Conservation (phyloP, 225 moss, liverwort and hornwort species). For the Bryoerythrophyllum caledonicum region DNA sequence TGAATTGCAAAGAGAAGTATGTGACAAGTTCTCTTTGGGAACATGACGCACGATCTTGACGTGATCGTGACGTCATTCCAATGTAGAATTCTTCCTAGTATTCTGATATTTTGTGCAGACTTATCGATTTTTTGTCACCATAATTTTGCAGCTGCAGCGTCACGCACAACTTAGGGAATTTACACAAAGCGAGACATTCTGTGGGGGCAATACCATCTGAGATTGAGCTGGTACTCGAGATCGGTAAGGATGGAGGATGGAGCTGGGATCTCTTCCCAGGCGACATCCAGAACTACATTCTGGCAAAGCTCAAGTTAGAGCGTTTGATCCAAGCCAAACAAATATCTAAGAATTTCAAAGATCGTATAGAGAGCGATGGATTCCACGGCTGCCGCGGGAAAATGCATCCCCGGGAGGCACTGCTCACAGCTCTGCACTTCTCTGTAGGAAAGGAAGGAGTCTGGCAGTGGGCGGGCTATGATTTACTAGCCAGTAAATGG, state of each 20-base stretch:
- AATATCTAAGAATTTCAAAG: constrained; percentile 11
- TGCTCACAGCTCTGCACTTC: constrained; percentile 11
- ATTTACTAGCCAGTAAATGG: constrained; percentile 13
- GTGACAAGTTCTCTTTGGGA: too few relatives aligned
- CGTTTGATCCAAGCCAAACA: background rate
- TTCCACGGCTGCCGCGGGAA: background rate
- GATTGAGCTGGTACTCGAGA: too few relatives aligned
- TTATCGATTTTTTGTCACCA: too few relatives aligned
- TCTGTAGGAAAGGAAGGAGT: background rate
- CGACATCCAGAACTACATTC: background rate
- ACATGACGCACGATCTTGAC: background rate
- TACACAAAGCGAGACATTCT: background rate
- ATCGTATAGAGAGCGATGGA: background rate
- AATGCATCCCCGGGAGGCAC: background rate
- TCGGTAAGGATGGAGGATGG: too few relatives aligned
- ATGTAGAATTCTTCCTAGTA: background rate
- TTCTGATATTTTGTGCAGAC: background rate
- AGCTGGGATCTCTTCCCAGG: background rate
- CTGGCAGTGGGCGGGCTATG: constrained; percentile 36
- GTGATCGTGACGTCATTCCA: background rate
- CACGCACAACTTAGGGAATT: background rate
- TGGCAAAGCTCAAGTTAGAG: background rate
- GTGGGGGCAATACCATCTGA: background rate
- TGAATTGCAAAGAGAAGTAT: too few relatives aligned
- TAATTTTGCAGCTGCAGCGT: background rate